These are phyloP conservation scores for Arthrobotrys iridis DNA, from an alignment of 2,329 filamentous ascomycete genomes.

Conservation along the genomic window DNA sequence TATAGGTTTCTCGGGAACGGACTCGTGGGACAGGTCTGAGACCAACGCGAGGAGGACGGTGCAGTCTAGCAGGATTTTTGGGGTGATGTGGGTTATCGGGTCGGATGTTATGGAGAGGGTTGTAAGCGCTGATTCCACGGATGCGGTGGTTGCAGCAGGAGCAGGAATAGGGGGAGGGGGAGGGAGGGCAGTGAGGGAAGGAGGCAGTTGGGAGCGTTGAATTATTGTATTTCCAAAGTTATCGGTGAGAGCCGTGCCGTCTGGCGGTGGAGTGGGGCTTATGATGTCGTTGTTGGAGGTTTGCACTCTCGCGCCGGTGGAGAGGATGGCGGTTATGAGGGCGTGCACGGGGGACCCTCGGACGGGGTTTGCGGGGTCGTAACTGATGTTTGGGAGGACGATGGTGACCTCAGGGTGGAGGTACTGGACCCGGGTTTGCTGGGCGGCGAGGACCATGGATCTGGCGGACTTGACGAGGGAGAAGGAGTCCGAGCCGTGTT, in stretches of 20 bases:
- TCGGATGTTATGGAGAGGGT: conserved; percentile 34
- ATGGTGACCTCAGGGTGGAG: conserved; percentile 70
- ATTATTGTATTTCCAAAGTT: conserved; percentile 5
- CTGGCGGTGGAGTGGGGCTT: background rate
- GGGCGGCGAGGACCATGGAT: conserved; percentile 69
- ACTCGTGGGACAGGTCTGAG: conserved; percentile 66
- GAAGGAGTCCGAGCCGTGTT: conserved; percentile 62
- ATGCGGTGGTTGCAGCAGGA: conserved; percentile 11
- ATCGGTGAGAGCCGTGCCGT: background rate
- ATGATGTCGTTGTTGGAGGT: conserved; percentile 55
- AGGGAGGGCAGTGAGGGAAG: background rate
- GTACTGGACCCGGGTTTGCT: conserved; percentile 69
- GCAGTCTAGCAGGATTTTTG: conserved; percentile 70
- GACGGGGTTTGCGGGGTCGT: conserved; percentile 60
- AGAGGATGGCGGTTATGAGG: conserved; percentile 60
- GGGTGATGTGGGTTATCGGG: conserved; percentile 51
- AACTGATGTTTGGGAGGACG: conserved; percentile 70
- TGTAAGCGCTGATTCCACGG: conserved; percentile 21
- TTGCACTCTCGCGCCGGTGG: conserved; percentile 56
- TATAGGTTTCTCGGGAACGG: conserved; percentile 61
- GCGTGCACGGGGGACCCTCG: conserved; percentile 63
- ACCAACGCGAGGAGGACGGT: conserved; percentile 77
- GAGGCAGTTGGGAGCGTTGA: background rate
- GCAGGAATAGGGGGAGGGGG: background rate
- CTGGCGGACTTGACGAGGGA: conserved; percentile 71